A percentile compares a stretch with the other conserved stretches of the same genome.
Evolutionary conservation across 2,329 filamentous ascomycete genomes (phyloP).

Genomic region (Aspergillus amoenus): DNA sequence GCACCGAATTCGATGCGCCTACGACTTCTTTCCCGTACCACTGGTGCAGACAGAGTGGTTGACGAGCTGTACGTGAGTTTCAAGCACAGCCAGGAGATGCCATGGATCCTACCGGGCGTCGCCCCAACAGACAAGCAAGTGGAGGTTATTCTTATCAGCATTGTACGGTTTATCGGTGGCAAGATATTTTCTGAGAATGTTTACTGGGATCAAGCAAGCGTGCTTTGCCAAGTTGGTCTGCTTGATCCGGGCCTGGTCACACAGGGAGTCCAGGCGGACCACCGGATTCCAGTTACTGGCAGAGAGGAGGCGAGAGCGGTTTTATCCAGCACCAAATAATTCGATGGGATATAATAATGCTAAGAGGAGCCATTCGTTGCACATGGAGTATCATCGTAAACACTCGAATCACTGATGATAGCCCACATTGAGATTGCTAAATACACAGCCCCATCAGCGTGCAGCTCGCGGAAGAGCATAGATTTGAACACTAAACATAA

Average conservation of each 20-base stretch:
- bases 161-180: neutral
- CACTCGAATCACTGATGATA: neutral
- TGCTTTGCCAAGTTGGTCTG: constrained; percentile 6
- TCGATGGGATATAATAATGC: too few relatives aligned
- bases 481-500: neutral
- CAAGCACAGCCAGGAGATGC: constrained; percentile 3
- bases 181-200: constrained; percentile 3
- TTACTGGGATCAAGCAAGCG: constrained; percentile 11
- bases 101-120: constrained; percentile 6
- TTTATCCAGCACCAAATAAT: too few relatives aligned
- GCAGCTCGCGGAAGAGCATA: too few relatives aligned
- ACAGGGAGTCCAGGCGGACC: neutral
- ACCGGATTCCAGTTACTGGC: neutral
- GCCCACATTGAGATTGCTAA: too few relatives aligned
- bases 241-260: neutral
- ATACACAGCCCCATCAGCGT: too few relatives aligned
- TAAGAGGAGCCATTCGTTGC: neutral
- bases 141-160: neutral
- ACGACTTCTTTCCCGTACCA: constrained; percentile 1
- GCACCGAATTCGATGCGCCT: neutral
- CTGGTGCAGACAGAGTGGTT: constrained; percentile 3
- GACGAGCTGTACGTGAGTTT: constrained; percentile 7
- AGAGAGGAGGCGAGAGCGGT: neutral
- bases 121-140: constrained; percentile 3
- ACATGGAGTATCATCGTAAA: neutral